Conservation (phyloP, 371 early-diverging fungal species). For the Homolaphlyctis polyrhiza region DNA sequence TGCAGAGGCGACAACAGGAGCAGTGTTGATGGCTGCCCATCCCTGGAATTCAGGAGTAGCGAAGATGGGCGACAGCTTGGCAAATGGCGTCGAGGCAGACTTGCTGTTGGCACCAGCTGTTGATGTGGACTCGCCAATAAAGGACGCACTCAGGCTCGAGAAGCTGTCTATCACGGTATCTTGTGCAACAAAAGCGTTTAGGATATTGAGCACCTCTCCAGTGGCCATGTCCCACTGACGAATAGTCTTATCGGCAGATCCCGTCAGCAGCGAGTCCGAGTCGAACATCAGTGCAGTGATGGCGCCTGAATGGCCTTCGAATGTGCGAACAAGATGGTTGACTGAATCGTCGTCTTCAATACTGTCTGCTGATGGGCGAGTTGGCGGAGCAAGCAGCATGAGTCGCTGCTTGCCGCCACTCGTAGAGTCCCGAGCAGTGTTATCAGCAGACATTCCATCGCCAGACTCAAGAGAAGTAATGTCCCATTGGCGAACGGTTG, state of each 20-base stretch:
- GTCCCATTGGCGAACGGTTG: slow-evolving; percentile 81
- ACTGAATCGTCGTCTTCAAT: background rate
- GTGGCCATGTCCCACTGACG: slow-evolving; percentile 84
- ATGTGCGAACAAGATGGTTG: slow-evolving; percentile 14
- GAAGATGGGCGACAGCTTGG: background rate
- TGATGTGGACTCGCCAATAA: background rate
- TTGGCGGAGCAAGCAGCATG: background rate
- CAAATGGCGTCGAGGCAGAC: background rate
- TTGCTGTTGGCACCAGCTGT: background rate
- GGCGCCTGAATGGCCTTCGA: slow-evolving; percentile 54
- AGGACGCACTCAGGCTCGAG: background rate
- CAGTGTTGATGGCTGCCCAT: background rate
- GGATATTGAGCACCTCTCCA: slow-evolving; percentile 33
- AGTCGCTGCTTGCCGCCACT: background rate
- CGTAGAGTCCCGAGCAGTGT: background rate
- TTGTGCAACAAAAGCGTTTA: background rate
- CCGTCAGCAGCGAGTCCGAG: slow-evolving; percentile 62
- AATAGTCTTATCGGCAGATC: slow-evolving; percentile 82
- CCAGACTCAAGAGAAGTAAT: slow-evolving; percentile 15
- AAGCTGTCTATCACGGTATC: background rate
- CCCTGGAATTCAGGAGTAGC: background rate
- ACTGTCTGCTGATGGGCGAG: background rate
- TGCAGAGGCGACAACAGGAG: no score
- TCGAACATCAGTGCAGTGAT: slow-evolving; percentile 48
- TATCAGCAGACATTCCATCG: background rate